These are phyloP conservation scores for Skeletonema tropicum DNA, from an alignment of 108 stramenopile species.

Conservation along the genomic window DNA sequence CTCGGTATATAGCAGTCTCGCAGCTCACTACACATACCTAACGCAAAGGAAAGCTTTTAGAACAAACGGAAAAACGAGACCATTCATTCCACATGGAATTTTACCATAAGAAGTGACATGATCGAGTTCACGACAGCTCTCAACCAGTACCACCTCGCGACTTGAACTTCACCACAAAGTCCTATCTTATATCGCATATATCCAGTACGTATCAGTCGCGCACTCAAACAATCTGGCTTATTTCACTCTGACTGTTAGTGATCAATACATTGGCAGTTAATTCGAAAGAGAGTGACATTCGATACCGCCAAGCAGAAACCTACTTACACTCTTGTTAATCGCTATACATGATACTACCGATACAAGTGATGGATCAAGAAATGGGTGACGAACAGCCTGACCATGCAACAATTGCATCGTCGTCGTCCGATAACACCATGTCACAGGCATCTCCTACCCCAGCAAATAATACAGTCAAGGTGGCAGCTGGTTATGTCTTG, in stretches of 20 bases:
- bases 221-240: neutral
- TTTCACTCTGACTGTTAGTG: no score
- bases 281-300: conserved; percentile 1
- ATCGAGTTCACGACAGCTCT: conserved; percentile 2
- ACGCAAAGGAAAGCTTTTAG: no score
- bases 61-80: no score
- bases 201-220: neutral
- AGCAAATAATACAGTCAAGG: conserved; percentile 35
- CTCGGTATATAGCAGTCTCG: no score
- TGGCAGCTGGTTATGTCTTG: conserved; percentile 75
- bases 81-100: neutral
- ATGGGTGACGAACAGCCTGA: neutral
- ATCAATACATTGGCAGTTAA: no score
- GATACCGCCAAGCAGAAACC: no score
- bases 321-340: neutral
- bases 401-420: conserved; percentile 3
- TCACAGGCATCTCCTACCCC: conserved; percentile 5
- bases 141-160: neutral
- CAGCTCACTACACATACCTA: no score
- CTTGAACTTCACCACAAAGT: conserved; percentile 1
- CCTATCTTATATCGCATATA: neutral
- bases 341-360: neutral
- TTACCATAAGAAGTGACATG: conserved; percentile 1
- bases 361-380: conserved; percentile 7
- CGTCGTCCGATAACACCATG: conserved; percentile 16